Evolutionary conservation across 352 stramenopile genomes (phyloP), one percentile per base, ranked within the genome.

Genomic region (Phytophthora cactorum): DNA sequence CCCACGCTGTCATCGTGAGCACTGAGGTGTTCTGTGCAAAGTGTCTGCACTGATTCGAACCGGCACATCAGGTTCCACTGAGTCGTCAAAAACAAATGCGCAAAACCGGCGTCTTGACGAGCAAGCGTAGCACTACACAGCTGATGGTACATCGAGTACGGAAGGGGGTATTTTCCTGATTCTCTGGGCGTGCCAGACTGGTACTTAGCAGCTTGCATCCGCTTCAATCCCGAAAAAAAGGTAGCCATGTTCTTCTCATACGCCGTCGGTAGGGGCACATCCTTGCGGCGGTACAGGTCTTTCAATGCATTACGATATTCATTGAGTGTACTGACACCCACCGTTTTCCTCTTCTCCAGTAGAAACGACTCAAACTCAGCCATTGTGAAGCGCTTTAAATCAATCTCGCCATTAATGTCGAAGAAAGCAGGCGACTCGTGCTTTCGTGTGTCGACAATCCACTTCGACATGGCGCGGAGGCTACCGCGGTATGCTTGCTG

Each of bases 161-260:
- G 41, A 27, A 47, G 4, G 5, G 41, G 11, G 6, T 27, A 15
- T 6, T 47, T 47, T 22, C 41, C 41, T 11, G 41, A 47, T 27
- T 47, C 41, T 27, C 5, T 27, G 27, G 41, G 41, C 15, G 3
- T 15, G 9, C 41, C 41, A 10, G 41, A 31, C 44, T 53, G 34
- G 17, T 52, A 41, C 4, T 51, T 50, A 29, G 25, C 2, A 3
- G 32, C 45, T 32, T 51, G 56, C 34, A 63, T 14, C 3, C 46
- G 45, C 25, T 63, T 63, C 15, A 63, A 47, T 4, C 32, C 55
- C 4, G 46, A 56, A 41, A 56, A 54, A n/a, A 63, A 52, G 8
- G 45, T 51, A 14, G 29, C 12, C 56, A 56, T 56, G 25, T 27
- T 63, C 12, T 56, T 63, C 3, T 50, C 45, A 8, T 56, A 56